These are phyloP conservation scores for Dendrostoma leiphaemia DNA, from an alignment of 2,329 filamentous ascomycete species.

Conservation along the genomic window DNA sequence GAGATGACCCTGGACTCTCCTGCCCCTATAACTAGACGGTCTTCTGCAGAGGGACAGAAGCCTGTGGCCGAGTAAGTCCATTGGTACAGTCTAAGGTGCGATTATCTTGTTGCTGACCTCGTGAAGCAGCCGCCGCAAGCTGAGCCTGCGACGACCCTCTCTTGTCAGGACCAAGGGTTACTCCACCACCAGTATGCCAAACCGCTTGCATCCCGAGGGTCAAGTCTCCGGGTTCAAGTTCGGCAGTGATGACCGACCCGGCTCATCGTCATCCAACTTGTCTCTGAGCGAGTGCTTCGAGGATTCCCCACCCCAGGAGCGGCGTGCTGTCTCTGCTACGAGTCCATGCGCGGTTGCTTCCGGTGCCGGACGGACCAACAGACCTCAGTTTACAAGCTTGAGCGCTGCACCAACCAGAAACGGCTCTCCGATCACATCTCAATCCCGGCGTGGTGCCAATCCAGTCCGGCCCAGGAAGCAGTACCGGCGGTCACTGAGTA, in stretches of 20 bases:
- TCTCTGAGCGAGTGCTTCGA: constrained; percentile 79
- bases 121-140: constrained; percentile 59
- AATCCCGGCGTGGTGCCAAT: constrained; percentile 71
- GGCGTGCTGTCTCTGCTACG: constrained; percentile 58
- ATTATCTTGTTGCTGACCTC: constrained; percentile 23
- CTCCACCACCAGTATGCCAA: constrained; percentile 64
- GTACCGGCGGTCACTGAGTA: constrained; percentile 89
- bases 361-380: constrained; percentile 56
- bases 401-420: constrained; percentile 56
- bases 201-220: constrained; percentile 59
- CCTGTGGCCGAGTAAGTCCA: constrained; percentile 52
- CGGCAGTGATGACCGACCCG: constrained; percentile 43
- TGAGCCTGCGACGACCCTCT: constrained; percentile 69
- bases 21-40: constrained; percentile 44
- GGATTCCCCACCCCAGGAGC: constrained; percentile 73
- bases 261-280: constrained; percentile 57
- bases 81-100: constrained; percentile 18
- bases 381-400: constrained; percentile 63
- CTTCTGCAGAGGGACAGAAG: constrained; percentile 48
- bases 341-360: constrained; percentile 55
- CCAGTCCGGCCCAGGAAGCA: constrained; percentile 79
- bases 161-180: constrained; percentile 73
- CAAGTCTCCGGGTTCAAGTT: constrained; percentile 76
- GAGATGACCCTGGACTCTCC: constrained; percentile 59
- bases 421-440: constrained; percentile 71